Evolutionary conservation across 2,329 filamentous ascomycete species (phyloP).

Genomic region (Nakataea oryzae): DNA sequence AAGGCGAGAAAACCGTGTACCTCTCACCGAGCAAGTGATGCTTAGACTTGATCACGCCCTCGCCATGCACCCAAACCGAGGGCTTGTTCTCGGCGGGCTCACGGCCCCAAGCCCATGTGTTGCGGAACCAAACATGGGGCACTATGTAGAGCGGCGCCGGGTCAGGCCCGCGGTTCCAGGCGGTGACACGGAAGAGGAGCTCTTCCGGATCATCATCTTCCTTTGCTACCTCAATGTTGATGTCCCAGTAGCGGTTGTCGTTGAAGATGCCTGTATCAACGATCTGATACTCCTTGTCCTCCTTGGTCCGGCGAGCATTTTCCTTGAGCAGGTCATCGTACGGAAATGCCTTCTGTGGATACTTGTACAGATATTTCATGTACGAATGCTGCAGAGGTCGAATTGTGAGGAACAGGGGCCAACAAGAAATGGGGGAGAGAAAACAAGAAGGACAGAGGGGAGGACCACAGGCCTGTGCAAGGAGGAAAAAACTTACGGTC

Average conservation of each 20-base stretch:
- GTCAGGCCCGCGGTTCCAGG: constrained; percentile 89
- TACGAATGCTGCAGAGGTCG: constrained; percentile 65
- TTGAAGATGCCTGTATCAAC: constrained; percentile 82
- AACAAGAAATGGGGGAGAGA: too few species aligned
- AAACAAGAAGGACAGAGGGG: too few species aligned
- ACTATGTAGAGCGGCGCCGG: constrained; percentile 86
- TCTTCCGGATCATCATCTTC: constrained; percentile 87
- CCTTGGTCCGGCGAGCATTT: constrained; percentile 65
- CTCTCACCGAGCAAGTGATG: constrained; percentile 75
- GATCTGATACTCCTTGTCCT: constrained; percentile 84
- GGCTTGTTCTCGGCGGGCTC: constrained; percentile 71
- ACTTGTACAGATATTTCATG: constrained; percentile 99
- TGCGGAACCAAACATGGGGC: constrained; percentile 93
- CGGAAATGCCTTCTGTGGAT: constrained; percentile 83
- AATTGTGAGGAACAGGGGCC: constrained; percentile 6
- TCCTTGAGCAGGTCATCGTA: constrained; percentile 81
- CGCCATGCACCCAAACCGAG: constrained; percentile 54
- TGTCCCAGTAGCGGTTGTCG: constrained; percentile 90
- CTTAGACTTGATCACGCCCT: constrained; percentile 62
- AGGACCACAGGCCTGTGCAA: background rate
- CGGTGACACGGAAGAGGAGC: constrained; percentile 85
- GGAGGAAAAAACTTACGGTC: constrained; percentile 28
- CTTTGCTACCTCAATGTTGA: constrained; percentile 93
- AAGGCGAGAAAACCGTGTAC: constrained; percentile 78
- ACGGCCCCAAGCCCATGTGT: constrained; percentile 92